A percentile compares a stretch with the other conserved stretches of the same genome.
Conservation (phyloP, 176 grass and related monocot species). For the Rhynchospora tenuis region DNA sequence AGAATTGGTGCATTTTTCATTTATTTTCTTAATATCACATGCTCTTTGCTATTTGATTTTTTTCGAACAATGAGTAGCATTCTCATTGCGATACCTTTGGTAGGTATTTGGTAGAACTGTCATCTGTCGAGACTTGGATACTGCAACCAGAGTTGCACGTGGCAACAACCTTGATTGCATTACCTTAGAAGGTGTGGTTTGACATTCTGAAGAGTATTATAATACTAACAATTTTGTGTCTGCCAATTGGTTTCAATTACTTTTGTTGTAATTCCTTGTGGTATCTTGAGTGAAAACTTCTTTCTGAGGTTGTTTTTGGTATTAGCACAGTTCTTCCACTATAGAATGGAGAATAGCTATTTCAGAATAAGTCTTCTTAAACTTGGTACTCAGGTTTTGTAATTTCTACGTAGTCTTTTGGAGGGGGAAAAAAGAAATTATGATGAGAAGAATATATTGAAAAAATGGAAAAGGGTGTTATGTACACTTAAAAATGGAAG, state of each 20-base stretch:
- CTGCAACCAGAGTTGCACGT: slow-evolving; percentile 75
- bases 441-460: not conserved
- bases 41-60: slow-evolving; percentile 1
- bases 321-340: not conserved
- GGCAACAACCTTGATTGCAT: slow-evolving; percentile 89
- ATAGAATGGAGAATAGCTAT: not conserved
- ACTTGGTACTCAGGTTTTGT: not conserved
- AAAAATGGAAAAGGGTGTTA: not conserved
- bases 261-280: not conserved
- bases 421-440: not conserved
- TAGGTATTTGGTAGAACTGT: slow-evolving; percentile 99
- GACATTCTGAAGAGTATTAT: not conserved
- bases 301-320: not conserved
- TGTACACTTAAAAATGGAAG: not conserved
- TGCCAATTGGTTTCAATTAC: not conserved
- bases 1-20: slow-evolving; percentile 5
- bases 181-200: slow-evolving; percentile 72
- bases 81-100: slow-evolving; percentile 27
- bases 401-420: not conserved
- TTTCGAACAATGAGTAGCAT: not conserved
- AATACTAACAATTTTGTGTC: slow-evolving; percentile 27
- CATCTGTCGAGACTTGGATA: slow-evolving; percentile 95
- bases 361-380: not conserved
- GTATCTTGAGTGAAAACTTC: not conserved
- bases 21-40: slow-evolving; percentile 1